Conservation (phyloP, 106 monocot genomes). For the Dendrobium catenatum region DNA sequence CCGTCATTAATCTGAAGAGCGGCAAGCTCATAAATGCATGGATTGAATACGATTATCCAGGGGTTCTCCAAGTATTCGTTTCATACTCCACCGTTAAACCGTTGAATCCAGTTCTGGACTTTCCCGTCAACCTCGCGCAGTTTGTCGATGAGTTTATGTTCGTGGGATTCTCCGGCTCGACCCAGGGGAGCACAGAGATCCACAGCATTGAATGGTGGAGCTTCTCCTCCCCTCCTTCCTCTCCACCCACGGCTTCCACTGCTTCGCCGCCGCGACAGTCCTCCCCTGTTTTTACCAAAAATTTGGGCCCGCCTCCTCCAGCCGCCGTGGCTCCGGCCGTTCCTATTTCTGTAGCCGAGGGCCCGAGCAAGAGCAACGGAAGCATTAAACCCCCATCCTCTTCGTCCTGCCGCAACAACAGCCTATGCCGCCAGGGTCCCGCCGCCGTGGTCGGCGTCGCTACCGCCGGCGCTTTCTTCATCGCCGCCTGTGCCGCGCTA, state of each 20-base stretch:
- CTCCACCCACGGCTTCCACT: constrained; percentile 10
- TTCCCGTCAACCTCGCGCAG: constrained; percentile 47
- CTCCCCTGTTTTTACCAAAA: neutral
- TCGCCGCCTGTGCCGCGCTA: constrained; percentile 47
- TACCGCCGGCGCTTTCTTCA: constrained; percentile 68
- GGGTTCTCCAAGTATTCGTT: constrained; percentile 50
- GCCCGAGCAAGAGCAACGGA: constrained; percentile 21
- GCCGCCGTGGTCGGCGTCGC: constrained; percentile 79
- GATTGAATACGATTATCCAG: constrained; percentile 53
- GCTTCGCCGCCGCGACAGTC: neutral
- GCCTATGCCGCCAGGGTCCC: constrained; percentile 50
- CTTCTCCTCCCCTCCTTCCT: constrained; percentile 44
- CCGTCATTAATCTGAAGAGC: constrained; percentile 57
- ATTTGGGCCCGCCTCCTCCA: neutral
- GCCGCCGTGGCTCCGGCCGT: constrained; percentile 15
- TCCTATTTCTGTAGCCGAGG: constrained; percentile 21
- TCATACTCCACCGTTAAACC: constrained; percentile 69
- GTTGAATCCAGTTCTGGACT: constrained; percentile 36
- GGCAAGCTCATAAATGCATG: constrained; percentile 71
- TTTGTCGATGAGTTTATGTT: constrained; percentile 47
- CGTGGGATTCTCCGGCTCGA: constrained; percentile 91
- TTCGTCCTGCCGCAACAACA: constrained; percentile 36
- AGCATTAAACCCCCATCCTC: constrained; percentile 11
- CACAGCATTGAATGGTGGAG: constrained; percentile 94
- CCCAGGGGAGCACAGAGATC: constrained; percentile 93